Conservation (phyloP, 2,329 filamentous ascomycete genomes). For the Aureobasidium sp. region DNA sequence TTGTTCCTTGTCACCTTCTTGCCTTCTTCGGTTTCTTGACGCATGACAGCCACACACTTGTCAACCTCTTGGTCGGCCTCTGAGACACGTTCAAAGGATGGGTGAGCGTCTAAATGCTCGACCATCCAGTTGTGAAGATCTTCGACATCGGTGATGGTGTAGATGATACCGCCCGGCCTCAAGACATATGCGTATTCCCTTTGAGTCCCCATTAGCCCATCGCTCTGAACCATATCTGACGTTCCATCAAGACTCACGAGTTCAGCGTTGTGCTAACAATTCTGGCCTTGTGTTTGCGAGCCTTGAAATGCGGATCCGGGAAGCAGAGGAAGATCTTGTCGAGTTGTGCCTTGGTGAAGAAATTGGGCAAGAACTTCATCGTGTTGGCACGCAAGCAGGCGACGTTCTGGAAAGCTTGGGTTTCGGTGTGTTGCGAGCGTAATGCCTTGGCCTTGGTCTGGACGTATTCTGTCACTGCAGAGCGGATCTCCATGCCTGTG, state of each 20-base stretch:
- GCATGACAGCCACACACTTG: constrained; percentile 69
- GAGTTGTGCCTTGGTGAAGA: constrained; percentile 75
- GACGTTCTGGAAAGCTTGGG: constrained; percentile 65
- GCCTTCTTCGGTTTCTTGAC: constrained; percentile 83
- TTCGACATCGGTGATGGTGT: constrained; percentile 96
- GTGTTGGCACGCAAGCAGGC: constrained; percentile 85
- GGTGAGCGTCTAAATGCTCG: constrained; percentile 68
- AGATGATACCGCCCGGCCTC: constrained; percentile 74
- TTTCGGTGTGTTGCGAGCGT: constrained; percentile 36
- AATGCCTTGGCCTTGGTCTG: constrained; percentile 79
- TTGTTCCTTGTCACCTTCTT: constrained; percentile 92
- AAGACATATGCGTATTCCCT: constrained; percentile 82
- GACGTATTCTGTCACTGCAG: constrained; percentile 83
- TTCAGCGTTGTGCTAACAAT: constrained; percentile 85
- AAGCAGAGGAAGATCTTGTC: constrained; percentile 96
- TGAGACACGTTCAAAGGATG: constrained; percentile 66
- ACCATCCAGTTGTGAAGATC: constrained; percentile 93
- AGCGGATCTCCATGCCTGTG: constrained; percentile 82
- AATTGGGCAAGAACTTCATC: constrained; percentile 99
- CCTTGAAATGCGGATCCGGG: constrained; percentile 96
- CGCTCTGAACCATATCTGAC: neutral
- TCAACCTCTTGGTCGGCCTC: constrained; percentile 37
- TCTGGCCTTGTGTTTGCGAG: constrained; percentile 90
- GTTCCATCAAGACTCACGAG: constrained; percentile 34
- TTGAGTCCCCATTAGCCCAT: neutral